Evolutionary conservation across 257 asterid genomes (phyloP), one percentile per base, ranked within the genome.

Genomic region (Echium plantagineum): DNA sequence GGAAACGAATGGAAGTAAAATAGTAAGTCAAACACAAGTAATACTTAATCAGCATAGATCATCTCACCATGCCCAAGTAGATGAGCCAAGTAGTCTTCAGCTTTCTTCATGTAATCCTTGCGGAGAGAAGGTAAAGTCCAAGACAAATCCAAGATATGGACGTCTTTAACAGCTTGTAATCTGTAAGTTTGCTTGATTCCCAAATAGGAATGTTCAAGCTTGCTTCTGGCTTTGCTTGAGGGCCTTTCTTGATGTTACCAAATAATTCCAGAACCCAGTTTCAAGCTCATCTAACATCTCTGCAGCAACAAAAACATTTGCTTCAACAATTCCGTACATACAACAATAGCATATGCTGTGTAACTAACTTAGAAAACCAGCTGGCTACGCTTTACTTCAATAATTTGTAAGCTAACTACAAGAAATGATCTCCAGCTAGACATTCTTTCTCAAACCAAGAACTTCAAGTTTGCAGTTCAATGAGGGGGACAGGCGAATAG

Each of bases 1-100:
- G 47, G 15, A 35, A 35, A 35, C 9, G 47, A 35, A 7, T 35
- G 47, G 3, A 35, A 35, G 47, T 35, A 35, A 35, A 32, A 59
- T 7, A 54, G 19, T 58, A 26, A 53, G 47, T 52, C 19, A 52
- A 65, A 63, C 38, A 60, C 7, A 18, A 22, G 32, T 53, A 24
- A 51, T 53, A 9, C 63, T 15, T 24, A 52, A 56, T 59, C 19
- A 67, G 32, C 55, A 68, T 58, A 63, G 56, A 53, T 61, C 61
- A 66, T 48, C 79, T 78, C 76, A 89, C 98, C 98, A 72, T 93
- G 95, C 19, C 98, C 98, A 69, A 88, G 94, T 55, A 93, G 87
- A 80, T 89, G 95, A 72, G 94, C 93, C 20, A 88, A 73, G 74
- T 93, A 93, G 71, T 93, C 97, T 79, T 89, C 98, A 71, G 87